phyloP scores from a whole-genome alignment of 345 rosid species.

The Brassica rapa region DNA sequence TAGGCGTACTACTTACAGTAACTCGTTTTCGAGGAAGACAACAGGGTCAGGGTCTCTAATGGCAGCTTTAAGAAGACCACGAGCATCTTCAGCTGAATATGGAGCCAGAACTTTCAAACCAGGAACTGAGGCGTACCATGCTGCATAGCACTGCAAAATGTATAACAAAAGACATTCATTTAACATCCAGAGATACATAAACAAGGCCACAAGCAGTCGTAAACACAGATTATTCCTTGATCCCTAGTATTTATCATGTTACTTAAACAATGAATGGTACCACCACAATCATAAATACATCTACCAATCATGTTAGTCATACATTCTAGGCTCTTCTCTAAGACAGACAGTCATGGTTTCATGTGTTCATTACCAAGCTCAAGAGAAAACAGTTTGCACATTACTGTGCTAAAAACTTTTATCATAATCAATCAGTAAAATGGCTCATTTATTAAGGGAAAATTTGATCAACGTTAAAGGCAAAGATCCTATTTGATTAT shows the following conservation, averaged over 20 bases:
- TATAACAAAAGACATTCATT: not conserved
- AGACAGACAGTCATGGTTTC: not conserved
- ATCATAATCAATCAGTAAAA: not conserved
- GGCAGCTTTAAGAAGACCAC: constrained; percentile 91
- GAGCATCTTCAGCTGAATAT: constrained; percentile 89
- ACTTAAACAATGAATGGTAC: not conserved
- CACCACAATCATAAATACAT: not conserved
- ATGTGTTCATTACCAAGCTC: not conserved
- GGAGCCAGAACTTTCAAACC: constrained; percentile 88
- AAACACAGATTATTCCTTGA: not conserved
- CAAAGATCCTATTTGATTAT: constrained; percentile 5
- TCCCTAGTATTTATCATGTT: not conserved
- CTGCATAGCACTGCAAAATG: constrained; percentile 78
- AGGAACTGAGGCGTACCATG: constrained; percentile 88
- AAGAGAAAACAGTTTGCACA: constrained; percentile 3
- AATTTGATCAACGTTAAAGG: constrained; percentile 5
- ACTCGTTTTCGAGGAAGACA: constrained; percentile 92
- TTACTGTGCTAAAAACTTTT: not conserved
- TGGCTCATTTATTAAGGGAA: not conserved
- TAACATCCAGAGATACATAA: constrained; percentile 10
- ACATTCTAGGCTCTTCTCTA: not conserved
- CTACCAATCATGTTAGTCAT: not conserved
- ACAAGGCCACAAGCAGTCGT: constrained; percentile 1
- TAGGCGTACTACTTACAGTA: constrained; percentile 59
- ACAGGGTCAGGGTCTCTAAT: constrained; percentile 98